phyloP scores from a whole-genome alignment of 2,329 filamentous ascomycete species.

The Fusarium beomiforme region DNA sequence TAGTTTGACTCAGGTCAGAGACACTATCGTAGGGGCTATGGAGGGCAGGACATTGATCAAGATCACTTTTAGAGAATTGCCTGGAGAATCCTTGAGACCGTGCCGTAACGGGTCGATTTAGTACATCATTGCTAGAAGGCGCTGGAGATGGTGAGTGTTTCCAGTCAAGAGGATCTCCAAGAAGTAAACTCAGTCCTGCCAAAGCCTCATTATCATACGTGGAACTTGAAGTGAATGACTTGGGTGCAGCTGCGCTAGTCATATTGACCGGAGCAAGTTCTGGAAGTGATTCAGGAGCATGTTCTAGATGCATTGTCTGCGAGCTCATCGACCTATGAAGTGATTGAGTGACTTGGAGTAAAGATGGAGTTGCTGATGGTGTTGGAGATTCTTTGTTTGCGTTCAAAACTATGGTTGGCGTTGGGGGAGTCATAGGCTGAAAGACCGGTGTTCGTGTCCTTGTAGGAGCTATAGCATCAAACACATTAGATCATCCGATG shows the following conservation, averaged over 20 bases:
- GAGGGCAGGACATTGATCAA: background rate
- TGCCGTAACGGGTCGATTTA: background rate
- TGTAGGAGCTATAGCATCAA: background rate
- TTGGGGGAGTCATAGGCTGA: background rate
- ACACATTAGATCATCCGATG: background rate
- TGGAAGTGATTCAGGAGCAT: conserved; percentile 1
- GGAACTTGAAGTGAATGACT: background rate
- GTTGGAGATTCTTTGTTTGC: background rate
- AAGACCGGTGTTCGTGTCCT: background rate
- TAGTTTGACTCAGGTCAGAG: background rate
- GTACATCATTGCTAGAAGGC: background rate
- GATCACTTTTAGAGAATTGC: background rate
- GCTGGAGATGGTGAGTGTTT: background rate
- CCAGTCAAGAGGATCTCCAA: conserved; percentile 3
- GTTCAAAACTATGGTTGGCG: background rate
- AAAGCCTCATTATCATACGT: background rate
- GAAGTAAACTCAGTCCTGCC: conserved; percentile 12
- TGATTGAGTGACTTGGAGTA: background rate
- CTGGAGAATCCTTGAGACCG: background rate
- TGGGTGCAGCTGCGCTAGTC: background rate
- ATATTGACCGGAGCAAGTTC: conserved; percentile 22
- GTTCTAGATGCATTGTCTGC: background rate
- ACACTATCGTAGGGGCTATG: background rate
- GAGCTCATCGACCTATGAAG: background rate
- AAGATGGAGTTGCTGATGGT: background rate